Percentiles rank a stretch among this genome's conserved stretches.
phyloP scores from a whole-genome alignment of 306 rosid genomes.

The Senna tora region DNA sequence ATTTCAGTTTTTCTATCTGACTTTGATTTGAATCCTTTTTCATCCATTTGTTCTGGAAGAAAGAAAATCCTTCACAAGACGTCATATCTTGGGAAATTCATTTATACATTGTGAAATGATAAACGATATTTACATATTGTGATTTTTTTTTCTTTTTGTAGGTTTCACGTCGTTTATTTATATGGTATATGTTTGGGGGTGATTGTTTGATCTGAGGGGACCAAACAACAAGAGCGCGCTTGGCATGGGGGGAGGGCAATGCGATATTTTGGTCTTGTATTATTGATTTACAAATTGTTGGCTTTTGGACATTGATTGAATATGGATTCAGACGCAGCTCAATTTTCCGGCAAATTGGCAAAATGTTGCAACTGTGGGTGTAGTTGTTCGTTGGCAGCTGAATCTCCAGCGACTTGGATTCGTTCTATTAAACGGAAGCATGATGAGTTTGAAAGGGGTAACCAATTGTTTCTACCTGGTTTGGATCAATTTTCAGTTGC shows the following conservation, averaged over 20 bases:
- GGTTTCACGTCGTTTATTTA: constrained; percentile 4
- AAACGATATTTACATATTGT: background rate
- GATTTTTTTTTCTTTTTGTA: constrained; percentile 11
- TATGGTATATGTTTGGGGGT: constrained; percentile 43
- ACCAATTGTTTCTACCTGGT: constrained; percentile 53
- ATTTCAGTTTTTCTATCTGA: background rate
- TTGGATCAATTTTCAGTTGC: constrained; percentile 51
- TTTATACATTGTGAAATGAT: background rate
- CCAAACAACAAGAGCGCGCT: constrained; percentile 27
- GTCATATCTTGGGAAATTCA: background rate
- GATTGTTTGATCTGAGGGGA: constrained; percentile 50
- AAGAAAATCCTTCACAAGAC: background rate
- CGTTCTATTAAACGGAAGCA: constrained; percentile 83
- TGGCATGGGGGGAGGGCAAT: constrained; percentile 41
- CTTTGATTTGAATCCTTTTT: background rate
- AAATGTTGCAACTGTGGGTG: constrained; percentile 72
- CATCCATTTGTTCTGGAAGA: background rate
- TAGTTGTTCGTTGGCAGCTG: constrained; percentile 55
- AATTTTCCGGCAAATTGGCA: constrained; percentile 56
- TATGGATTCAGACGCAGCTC: constrained; percentile 64
- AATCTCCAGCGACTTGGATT: constrained; percentile 68
- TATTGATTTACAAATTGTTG: constrained; percentile 41
- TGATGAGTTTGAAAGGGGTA: constrained; percentile 63
- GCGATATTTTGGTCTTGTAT: constrained; percentile 32
- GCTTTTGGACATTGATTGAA: constrained; percentile 49